A percentile compares a stretch with the other conserved stretches of the same genome.
phyloP scores from a whole-genome alignment of 768 basidiomycete genomes.

The Tephrocybe rancida region DNA sequence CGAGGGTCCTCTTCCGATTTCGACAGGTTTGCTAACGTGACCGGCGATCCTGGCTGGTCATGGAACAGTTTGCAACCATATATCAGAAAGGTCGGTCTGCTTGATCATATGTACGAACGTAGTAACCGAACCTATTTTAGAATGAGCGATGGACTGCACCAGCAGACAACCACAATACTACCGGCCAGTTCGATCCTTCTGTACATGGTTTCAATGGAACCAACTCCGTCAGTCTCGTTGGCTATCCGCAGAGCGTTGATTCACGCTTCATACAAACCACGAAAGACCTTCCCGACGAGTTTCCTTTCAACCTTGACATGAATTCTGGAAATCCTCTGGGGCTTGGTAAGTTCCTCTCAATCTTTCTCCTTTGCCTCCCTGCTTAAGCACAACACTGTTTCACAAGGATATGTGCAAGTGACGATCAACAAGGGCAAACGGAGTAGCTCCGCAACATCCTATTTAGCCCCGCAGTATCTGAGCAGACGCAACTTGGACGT shows the following conservation, averaged over 20 bases:
- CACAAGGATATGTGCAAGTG: not conserved
- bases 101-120: not conserved
- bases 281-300: slow-evolving; percentile 15
- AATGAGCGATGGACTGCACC: slow-evolving; percentile 11
- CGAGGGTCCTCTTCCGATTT: not conserved
- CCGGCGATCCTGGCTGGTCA: not conserved
- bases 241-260: slow-evolving; percentile 20
- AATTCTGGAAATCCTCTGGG: slow-evolving; percentile 19
- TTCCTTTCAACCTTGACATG: slow-evolving; percentile 18
- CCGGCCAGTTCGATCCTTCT: slow-evolving; percentile 28
- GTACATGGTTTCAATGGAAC: slow-evolving; percentile 27
- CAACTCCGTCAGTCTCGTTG: slow-evolving; percentile 23
- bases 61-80: not conserved
- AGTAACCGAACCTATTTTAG: not conserved
- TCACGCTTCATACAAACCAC: slow-evolving; percentile 25
- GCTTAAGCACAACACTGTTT: not conserved
- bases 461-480: not conserved
- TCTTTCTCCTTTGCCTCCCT: not conserved
- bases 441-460: not conserved
- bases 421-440: not conserved
- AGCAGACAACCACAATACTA: slow-evolving; percentile 25
- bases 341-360: slow-evolving; percentile 11
- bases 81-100: not conserved
- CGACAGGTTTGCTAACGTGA: not conserved
- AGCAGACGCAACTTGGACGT: not conserved